Conservation (phyloP, 192 early-diverging fungal species). For the Diversispora eburnea region DNA sequence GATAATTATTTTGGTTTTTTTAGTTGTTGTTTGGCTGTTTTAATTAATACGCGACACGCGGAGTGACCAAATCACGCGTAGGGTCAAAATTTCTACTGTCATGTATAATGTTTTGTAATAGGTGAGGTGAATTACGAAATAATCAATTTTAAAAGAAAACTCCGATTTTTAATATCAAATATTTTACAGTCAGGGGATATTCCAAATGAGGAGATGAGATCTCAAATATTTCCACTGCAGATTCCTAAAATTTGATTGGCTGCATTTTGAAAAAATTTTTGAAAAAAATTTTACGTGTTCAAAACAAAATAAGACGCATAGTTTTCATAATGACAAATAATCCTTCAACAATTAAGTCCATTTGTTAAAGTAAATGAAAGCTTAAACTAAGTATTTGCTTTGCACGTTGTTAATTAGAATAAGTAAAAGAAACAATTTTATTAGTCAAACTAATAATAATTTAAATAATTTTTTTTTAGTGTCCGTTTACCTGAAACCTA, state of each 20-base stretch:
- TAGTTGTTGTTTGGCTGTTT: no score
- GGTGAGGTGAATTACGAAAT: no score
- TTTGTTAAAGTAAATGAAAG: slow-evolving; percentile 21
- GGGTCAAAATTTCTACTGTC: no score
- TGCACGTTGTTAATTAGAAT: neutral
- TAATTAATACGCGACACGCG: no score
- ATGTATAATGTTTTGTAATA: no score
- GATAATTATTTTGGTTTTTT: no score
- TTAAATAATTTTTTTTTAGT: slow-evolving; percentile 2
- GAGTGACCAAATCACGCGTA: no score
- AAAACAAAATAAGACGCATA: neutral
- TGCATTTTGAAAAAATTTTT: neutral
- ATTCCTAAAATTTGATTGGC: slow-evolving; percentile 10
- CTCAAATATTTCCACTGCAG: neutral
- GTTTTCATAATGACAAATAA: slow-evolving; percentile 6
- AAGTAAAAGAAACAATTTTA: neutral
- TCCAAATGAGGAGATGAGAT: neutral
- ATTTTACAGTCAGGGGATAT: slow-evolving; percentile 24
- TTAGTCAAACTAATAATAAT: neutral
- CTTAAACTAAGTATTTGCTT: neutral
- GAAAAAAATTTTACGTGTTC: neutral
- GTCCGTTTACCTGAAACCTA: slow-evolving; percentile 1
- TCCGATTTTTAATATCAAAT: no score
- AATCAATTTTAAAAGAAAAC: no score
- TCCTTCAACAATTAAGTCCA: no score